phyloP scores from a whole-genome alignment of 148 eudicot genomes.

The Rhododendron simsii region DNA sequence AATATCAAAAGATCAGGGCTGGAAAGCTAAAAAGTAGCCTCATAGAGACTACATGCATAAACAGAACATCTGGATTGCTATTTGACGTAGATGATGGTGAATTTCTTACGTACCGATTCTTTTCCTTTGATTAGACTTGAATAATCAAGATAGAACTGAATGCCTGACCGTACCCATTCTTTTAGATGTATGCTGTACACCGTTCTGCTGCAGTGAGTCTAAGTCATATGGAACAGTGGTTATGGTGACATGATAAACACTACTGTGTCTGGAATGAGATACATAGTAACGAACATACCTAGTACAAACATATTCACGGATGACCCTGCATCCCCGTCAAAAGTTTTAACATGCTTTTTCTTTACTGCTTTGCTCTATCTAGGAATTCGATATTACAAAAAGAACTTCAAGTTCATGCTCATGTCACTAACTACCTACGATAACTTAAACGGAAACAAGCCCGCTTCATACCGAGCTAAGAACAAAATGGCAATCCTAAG shows the following conservation, averaged over 20 bases:
- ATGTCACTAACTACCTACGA: neutral
- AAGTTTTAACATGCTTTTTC: neutral
- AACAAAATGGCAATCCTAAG: neutral
- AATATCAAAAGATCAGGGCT: neutral
- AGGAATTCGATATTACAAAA: neutral
- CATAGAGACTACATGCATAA: neutral
- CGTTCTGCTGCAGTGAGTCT: neutral
- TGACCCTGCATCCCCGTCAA: neutral
- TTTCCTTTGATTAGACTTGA: neutral
- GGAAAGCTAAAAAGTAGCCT: neutral
- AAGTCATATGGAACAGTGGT: neutral
- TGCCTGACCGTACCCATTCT: neutral
- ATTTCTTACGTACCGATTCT: neutral
- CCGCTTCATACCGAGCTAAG: neutral
- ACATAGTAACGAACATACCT: neutral
- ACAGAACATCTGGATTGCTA: neutral
- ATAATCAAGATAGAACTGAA: neutral
- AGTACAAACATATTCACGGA: neutral
- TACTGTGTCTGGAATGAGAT: neutral
- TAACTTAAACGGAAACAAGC: neutral
- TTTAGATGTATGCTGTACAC: neutral
- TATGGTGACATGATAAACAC: neutral
- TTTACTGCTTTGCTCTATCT: neutral
- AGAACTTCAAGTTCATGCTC: neutral
- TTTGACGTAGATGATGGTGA: neutral